Evolutionary conservation across 441 rosid genomes (phyloP), one percentile per base, ranked within the genome.

Genomic region (Gossypium lobatum): DNA sequence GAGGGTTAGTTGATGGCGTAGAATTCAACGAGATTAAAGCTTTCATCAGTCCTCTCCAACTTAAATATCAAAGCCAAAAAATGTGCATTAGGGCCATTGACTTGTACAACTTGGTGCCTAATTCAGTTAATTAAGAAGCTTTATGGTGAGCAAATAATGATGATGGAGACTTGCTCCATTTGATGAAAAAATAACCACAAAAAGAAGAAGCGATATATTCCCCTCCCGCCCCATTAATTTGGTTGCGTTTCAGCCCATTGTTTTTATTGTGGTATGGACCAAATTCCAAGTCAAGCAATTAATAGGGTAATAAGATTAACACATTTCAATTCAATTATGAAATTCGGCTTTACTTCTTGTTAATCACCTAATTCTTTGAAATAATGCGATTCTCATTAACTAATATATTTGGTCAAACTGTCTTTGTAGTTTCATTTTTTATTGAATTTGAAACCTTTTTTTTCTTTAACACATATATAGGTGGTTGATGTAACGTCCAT

Each of bases 41-140:
- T 34, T 46, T 73, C 6, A 25, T 11, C 7, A 1, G 23, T 64
- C 78, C 78, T 64, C 80, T 78, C 81, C 80, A 80, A 76, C 48
- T 74, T 75, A 78, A 18, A 23, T 65, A 42, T 65, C 17, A 74
- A 63, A 26, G 57, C 74, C 60, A 17, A 28, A 42, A 66, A 67
- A 66, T 60, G 74, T 70, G 63, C 42, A 62, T 65, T 70, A 80
- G 76, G 70, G 28, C 55, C 79, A 71, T 73, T 80, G 80, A 78
- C 82, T 82, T 77, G 23, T 45, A 46, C 67, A 17, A 46, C 50
- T 63, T 46, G 48, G 69, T 64, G 78, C 83, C 78, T 80, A 80
- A 70, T 73, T 73, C 73, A 65, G 54, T 75, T 57, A 62, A 25
- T 5, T 1, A 31, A 31, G 25, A 14, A 61, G 34, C 26, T 59